Percentiles rank a stretch among this genome's conserved stretches.
Conservation (phyloP, 2,329 filamentous ascomycete genomes). For the Helotiales sp. region DNA sequence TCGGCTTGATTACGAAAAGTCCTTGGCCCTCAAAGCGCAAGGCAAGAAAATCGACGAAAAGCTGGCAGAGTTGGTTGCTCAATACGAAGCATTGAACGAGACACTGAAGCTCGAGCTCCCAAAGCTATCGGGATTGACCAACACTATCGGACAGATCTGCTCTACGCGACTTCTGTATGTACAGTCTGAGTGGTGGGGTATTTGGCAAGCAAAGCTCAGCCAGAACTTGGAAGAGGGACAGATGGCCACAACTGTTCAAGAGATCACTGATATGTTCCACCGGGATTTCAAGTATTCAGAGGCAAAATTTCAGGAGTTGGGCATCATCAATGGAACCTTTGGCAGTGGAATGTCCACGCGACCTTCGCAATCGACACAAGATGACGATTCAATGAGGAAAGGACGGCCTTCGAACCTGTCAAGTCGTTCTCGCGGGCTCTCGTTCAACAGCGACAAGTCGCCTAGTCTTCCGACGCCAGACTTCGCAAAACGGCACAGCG, state of each 20-base stretch:
- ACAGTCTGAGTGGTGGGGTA: conserved; percentile 80
- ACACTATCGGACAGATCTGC: conserved; percentile 82
- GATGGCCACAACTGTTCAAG: conserved; percentile 68
- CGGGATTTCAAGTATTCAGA: conserved; percentile 80
- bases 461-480: conserved; percentile 70
- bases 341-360: conserved; percentile 40
- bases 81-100: conserved; percentile 84
- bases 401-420: conserved; percentile 41
- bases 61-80: conserved; percentile 80
- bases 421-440: conserved; percentile 60
- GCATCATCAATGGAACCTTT: conserved; percentile 77
- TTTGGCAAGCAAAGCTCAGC: conserved; percentile 84
- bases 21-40: conserved; percentile 74
- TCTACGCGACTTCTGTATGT: conserved; percentile 83
- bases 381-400: conserved; percentile 41
- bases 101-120: conserved; percentile 92
- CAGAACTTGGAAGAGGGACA: conserved; percentile 70
- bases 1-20: conserved; percentile 86
- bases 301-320: conserved; percentile 70
- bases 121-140: conserved; percentile 79
- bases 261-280: conserved; percentile 79
- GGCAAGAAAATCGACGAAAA: conserved; percentile 90
- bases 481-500: conserved; percentile 68
- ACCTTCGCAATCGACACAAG: conserved; percentile 48
- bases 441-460: conserved; percentile 65